A percentile compares a stretch with the other conserved stretches of the same genome.
Evolutionary conservation across 441 rosid genomes (phyloP).

Genomic region (Codiaeum variegatum): DNA sequence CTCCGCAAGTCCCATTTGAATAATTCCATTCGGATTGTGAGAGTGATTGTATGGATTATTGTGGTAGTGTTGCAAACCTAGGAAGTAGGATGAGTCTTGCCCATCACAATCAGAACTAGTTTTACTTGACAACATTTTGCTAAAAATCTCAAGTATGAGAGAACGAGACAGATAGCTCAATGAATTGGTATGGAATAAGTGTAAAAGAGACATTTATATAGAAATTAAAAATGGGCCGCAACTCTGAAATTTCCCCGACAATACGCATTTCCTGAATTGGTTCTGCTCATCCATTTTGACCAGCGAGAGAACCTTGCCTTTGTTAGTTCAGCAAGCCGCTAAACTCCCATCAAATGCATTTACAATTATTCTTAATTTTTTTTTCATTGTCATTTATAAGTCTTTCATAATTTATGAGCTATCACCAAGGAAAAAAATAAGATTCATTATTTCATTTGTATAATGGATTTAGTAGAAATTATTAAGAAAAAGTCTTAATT

Average conservation of each 20-base stretch:
- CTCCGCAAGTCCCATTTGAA: slow-evolving; percentile 93
- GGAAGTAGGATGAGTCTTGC: slow-evolving; percentile 71
- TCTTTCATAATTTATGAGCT: too few relatives aligned
- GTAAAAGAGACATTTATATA: slow-evolving; percentile 24
- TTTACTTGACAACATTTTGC: slow-evolving; percentile 63
- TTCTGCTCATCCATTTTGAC: slow-evolving; percentile 38
- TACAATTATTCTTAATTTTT: neutral
- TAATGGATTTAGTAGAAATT: too few relatives aligned
- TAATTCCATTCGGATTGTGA: slow-evolving; percentile 60
- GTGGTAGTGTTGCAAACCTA: slow-evolving; percentile 68
- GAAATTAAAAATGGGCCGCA: neutral
- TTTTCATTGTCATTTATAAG: neutral
- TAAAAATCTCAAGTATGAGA: neutral
- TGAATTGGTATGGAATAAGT: neutral
- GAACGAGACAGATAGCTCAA: slow-evolving; percentile 8
- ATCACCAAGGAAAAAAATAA: too few relatives aligned
- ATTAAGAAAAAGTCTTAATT: too few relatives aligned
- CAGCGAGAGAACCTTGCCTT: neutral
- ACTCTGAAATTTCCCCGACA: slow-evolving; percentile 27
- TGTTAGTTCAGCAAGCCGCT: neutral
- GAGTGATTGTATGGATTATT: slow-evolving; percentile 55
- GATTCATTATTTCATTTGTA: too few relatives aligned
- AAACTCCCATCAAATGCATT: neutral
- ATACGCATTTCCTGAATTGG: slow-evolving; percentile 19
- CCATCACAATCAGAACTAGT: slow-evolving; percentile 52